phyloP scores from a whole-genome alignment of 2,329 filamentous ascomycete species.

The Teratosphaeria gauchensis region DNA sequence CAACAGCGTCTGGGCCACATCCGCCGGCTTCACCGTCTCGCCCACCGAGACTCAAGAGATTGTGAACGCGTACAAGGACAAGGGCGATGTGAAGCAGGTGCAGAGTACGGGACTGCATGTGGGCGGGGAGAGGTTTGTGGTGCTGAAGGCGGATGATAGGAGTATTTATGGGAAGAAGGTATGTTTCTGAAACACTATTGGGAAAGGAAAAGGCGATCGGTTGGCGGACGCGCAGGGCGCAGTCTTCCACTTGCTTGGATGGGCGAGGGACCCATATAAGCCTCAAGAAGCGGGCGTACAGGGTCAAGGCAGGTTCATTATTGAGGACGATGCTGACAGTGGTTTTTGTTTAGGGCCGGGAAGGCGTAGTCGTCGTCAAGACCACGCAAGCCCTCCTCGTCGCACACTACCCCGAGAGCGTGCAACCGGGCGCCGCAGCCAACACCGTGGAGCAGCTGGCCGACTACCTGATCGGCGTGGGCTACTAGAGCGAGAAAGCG shows the following conservation, averaged over 20 bases:
- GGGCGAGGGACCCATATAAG: too few relatives aligned
- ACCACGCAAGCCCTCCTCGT: conserved; percentile 82
- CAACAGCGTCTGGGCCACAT: conserved; percentile 69
- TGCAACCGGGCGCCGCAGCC: conserved; percentile 65
- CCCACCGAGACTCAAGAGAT: conserved; percentile 48
- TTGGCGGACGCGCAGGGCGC: too few relatives aligned
- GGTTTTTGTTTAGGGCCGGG: conserved; percentile 53
- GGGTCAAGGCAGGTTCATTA: too few relatives aligned
- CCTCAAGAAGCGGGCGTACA: too few relatives aligned
- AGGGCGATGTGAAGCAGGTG: conserved; percentile 54
- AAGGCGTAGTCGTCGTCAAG: conserved; percentile 75
- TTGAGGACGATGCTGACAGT: neutral
- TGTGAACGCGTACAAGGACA: conserved; percentile 43
- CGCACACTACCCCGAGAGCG: conserved; percentile 69
- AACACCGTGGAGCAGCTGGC: conserved; percentile 72
- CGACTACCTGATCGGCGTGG: conserved; percentile 72
- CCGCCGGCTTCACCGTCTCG: conserved; percentile 62
- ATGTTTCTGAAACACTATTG: conserved; percentile 21
- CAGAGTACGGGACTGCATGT: conserved; percentile 66
- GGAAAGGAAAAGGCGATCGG: neutral
- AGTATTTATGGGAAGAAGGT: conserved; percentile 83
- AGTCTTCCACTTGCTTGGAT: too few relatives aligned
- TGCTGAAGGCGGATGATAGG: conserved; percentile 64
- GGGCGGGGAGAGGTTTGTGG: conserved; percentile 67
- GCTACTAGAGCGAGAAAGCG: conserved; percentile 49